Base-by-base conservation (phyloP, 805 yeast species). In the Scheffersomyces coipomensis region DNA sequence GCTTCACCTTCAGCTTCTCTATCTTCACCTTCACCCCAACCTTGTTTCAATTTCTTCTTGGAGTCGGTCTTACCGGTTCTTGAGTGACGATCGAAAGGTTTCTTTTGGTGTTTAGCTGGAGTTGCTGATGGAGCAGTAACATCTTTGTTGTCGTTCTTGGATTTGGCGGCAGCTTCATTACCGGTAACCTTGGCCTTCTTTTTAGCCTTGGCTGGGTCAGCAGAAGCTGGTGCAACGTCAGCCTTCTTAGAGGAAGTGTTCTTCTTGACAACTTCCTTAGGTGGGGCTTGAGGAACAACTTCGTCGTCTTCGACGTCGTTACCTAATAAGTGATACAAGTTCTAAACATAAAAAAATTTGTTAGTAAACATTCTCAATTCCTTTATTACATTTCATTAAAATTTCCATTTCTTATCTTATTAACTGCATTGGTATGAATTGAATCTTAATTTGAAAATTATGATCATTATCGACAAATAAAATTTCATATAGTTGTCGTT, bases 301-400 rank as follows among this genome's bases (percentile, higher is more conserved):
- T 80, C 85, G 68, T 84, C 95, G 69, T 83, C 95, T 64, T 85
- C 90, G 56, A 85, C 87, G 75, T 87, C 95, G 81, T 87, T 86
- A 67, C 85, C 93, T 75, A 86, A 76, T 68, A 85, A 78, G 69
- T 79, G 86, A 70, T 75, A 86, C 66, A 87, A 86, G 75, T 86
- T 86, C 88, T 83, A 55, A 13, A 33, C 37, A 35, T 29, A 26
- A 18, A 19, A 30, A 8, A 31, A 24, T 43, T 43, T 45, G 41
- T 43, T 45, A 43, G 15, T 30, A 25, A 11, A 29, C 29, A 23
- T 16, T 35, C n/a, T n/a, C 19, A 19, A 13, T 12, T 27, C 7
- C 30, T 15, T 19, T 27, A 21, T n/a, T 15, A 11, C 32, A 19
- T 4, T 11, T 11, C 15, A 12, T 35, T 27, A 29, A 29, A 9